These are phyloP conservation scores for Hysterangium stoloniferum DNA, from an alignment of 768 basidiomycete genomes.

Conservation along the genomic window DNA sequence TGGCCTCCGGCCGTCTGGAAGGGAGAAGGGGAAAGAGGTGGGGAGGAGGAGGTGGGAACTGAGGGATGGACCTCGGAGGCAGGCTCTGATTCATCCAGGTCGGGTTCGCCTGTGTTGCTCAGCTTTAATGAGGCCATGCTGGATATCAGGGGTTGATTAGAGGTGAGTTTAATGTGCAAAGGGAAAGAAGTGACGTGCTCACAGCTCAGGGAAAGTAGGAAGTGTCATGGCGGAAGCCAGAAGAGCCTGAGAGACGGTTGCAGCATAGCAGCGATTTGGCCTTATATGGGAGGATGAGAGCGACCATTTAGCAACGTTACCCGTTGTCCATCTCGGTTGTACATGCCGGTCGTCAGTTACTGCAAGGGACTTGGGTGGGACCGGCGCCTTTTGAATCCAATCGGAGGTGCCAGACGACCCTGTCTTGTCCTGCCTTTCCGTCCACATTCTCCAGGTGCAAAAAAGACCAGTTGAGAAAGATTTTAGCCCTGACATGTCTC, in stretches of 20 bases:
- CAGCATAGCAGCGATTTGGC: not conserved
- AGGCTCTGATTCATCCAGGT: not conserved
- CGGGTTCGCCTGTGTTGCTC: not conserved
- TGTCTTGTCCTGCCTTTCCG: no score
- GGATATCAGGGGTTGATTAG: not conserved
- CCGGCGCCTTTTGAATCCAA: no score
- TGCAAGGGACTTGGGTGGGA: not conserved
- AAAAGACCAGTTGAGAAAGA: no score
- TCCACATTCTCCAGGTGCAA: no score
- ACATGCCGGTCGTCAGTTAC: conserved; percentile 11
- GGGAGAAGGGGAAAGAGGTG: not conserved
- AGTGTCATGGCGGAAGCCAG: conserved; percentile 4
- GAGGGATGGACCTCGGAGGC: not conserved
- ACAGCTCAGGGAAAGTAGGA: conserved; percentile 12
- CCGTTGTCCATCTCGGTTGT: conserved; percentile 2
- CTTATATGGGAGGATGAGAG: conserved; percentile 6
- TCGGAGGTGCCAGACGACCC: no score
- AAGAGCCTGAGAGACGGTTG: not conserved
- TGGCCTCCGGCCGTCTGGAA: conserved; percentile 7
- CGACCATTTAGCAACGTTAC: conserved; percentile 1
- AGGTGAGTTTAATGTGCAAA: not conserved
- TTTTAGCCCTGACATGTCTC: no score
- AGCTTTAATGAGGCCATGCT: conserved; percentile 9
- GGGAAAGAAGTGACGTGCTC: not conserved
- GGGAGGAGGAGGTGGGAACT: not conserved